Evolutionary conservation across 306 rosid species (phyloP), one percentile per base, ranked within the genome.

Genomic region (Cucurbita argyrosperma): DNA sequence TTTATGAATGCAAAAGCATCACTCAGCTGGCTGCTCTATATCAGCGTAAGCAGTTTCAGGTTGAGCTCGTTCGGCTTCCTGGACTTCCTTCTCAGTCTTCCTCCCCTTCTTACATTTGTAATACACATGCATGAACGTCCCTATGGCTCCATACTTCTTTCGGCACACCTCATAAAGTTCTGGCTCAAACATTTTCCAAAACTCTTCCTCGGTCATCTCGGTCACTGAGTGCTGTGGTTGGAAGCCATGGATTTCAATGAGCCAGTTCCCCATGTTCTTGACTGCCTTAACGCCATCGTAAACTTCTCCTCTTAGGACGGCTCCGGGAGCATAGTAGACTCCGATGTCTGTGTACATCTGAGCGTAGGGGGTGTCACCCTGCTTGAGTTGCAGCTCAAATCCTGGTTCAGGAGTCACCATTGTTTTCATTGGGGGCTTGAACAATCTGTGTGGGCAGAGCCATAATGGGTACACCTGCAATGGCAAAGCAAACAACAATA

Each of bases 321-420:
- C 96, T 35, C 98, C 98, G 0, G 98, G 98, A 38, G 97, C 81
- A 71, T 94, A 94, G 87, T 94, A 94, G 68, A 94, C 87, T 45
- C 98, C 98, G 8, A 94, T 84, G 83, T 94, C 98, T 11, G 97
- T 89, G 82, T 85, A 94, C 98, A 94, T 94, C 77, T 94, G 98
- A 42, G 98, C 87, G 77, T 76, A 83, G 8, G 58, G 77, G 8
- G 98, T 94, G 87, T 94, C 98, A 70, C 98, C 98, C 82, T 94
- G 97, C 78, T 96, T 87, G 77, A 62, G 88, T 1, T 86, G 92
- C 9, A 86, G 90, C 83, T 94, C 98, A 10, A 94, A 94, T 53
- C 97, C 97, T 71, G 97, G 91, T 78, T 94, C 98, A 1, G 98
- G 90, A 78, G 85, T 82, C 18, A 94, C 63, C 94, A 84, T 88